Percentiles rank a stretch among this genome's conserved stretches.
These are phyloP conservation scores for Saccharomyces hybrid DNA, from an alignment of 1,139 yeast species.

Conservation along the genomic window DNA sequence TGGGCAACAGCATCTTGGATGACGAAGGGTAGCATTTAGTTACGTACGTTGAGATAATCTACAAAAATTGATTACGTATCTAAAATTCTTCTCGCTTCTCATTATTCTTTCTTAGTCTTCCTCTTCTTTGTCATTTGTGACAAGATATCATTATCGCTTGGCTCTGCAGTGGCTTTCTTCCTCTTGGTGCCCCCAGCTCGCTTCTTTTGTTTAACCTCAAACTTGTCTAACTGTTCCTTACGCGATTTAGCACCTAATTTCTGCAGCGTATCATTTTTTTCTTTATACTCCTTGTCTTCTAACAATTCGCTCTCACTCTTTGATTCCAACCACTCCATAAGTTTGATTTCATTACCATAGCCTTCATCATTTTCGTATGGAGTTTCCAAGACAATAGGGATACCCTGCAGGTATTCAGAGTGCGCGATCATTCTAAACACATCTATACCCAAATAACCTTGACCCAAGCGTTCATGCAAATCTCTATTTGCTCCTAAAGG, in stretches of 20 bases:
- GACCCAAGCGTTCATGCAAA: constrained; percentile 82
- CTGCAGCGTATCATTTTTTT: constrained; percentile 44
- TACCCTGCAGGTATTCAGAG: constrained; percentile 47
- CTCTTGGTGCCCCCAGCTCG: constrained; percentile 9
- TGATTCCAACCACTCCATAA: constrained; percentile 33
- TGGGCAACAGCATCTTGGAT: neutral
- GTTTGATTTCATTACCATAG: constrained; percentile 78
- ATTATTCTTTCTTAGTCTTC: constrained; percentile 5
- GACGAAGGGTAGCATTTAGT: neutral
- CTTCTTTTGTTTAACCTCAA: constrained; percentile 30
- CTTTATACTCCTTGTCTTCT: constrained; percentile 50
- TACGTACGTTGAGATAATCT: neutral
- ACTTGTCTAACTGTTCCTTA: constrained; percentile 36
- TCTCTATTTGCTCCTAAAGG: constrained; percentile 88
- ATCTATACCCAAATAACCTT: constrained; percentile 84
- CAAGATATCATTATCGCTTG: constrained; percentile 8
- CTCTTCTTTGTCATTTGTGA: constrained; percentile 9
- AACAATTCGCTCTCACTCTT: constrained; percentile 51
- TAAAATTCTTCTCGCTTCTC: neutral
- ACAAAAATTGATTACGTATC: neutral
- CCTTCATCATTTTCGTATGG: constrained; percentile 60
- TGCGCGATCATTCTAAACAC: constrained; percentile 70
- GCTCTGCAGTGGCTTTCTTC: constrained; percentile 8
- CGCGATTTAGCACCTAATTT: constrained; percentile 54
- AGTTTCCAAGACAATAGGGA: constrained; percentile 87